Base-by-base conservation (phyloP, 2,329 filamentous ascomycete species). In the Aspergillus carbonarius region DNA sequence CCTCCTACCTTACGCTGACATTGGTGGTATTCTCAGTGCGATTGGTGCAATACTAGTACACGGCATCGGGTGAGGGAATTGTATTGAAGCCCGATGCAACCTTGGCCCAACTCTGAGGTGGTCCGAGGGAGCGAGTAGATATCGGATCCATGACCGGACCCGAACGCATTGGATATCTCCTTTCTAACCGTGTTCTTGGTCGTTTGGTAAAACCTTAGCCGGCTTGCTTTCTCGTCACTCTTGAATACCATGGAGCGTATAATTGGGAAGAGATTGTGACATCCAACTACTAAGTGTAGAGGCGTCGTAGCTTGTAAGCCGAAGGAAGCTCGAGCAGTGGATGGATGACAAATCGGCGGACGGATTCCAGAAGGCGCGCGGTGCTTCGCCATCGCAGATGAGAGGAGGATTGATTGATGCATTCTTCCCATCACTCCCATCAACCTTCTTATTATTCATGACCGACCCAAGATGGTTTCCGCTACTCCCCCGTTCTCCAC, bases 1-100 rank as follows among this genome's bases (percentile, higher is more conserved):
- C 34, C 12, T 13, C 12, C 8, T 18, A 8, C 5, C 12, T 9
- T 20, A 40, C 30, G 25, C 35, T 53, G 32, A 49, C 39, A 13
- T 34, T 18, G 18, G 53, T 58, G 57, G 62, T 44, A 35, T 18
- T 51, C 12, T 52, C 35, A 78, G 74, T 77, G 76, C 62, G 76
- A 78, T 60, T 78, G 76, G 76, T 78, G 76, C 63, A 77, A 77
- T 60, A 75, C 71, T 20, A 74, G 71, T 62, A 63, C 70, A 53
- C 70, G 73, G 39, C 70, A 72, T 59, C 70, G 69, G 13, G 66
- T 72, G 60, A 69, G 74, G 35, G 61, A 66, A 18, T 60, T 73
- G n/a, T 70, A 67, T 55, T 72, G 44, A 55, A 25, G 25, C 13
- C 7, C 44, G 10, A 30, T n/a, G 23, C 6, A 47, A 17, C n/a